These are phyloP conservation scores for Podila minutissima DNA, from an alignment of 192 early-diverging fungal species.

Conservation along the genomic window DNA sequence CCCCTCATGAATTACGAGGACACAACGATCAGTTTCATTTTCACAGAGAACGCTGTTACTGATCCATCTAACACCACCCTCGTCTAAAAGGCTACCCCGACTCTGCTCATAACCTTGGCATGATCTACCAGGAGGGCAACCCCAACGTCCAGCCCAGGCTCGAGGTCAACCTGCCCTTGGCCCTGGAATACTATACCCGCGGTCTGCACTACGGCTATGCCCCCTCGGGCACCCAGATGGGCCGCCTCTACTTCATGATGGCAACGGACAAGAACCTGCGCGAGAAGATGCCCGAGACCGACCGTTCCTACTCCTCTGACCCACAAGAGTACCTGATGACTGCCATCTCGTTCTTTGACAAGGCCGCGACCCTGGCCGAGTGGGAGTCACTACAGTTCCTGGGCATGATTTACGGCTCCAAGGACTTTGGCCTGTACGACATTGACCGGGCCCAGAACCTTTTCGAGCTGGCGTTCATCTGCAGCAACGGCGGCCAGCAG, in stretches of 20 bases:
- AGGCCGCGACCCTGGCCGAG: constrained; percentile 41
- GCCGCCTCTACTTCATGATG: constrained; percentile 35
- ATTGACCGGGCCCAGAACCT: constrained; percentile 61
- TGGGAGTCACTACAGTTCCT: constrained; percentile 58
- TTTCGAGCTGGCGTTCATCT: constrained; percentile 60
- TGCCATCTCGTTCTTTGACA: constrained; percentile 43
- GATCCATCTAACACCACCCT: no score
- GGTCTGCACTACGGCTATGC: constrained; percentile 57
- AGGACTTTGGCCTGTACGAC: constrained; percentile 60
- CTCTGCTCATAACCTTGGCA: constrained; percentile 61
- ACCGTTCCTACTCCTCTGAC: constrained; percentile 13
- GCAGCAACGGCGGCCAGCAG: constrained; percentile 53
- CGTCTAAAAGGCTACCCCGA: constrained; percentile 56
- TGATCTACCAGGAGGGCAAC: constrained; percentile 59
- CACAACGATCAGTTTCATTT: no score
- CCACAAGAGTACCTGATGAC: constrained; percentile 55
- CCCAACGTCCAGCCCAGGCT: constrained; percentile 22
- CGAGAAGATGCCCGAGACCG: constrained; percentile 14
- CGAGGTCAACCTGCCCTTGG: constrained; percentile 44
- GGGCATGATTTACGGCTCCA: constrained; percentile 62
- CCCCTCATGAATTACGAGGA: no score
- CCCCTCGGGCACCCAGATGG: constrained; percentile 56
- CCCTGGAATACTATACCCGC: constrained; percentile 54
- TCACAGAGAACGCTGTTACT: no score
- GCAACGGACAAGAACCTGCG: constrained; percentile 25